These are phyloP conservation scores for Diaporthe destruens DNA, from an alignment of 2,329 filamentous ascomycete genomes.

Conservation along the genomic window DNA sequence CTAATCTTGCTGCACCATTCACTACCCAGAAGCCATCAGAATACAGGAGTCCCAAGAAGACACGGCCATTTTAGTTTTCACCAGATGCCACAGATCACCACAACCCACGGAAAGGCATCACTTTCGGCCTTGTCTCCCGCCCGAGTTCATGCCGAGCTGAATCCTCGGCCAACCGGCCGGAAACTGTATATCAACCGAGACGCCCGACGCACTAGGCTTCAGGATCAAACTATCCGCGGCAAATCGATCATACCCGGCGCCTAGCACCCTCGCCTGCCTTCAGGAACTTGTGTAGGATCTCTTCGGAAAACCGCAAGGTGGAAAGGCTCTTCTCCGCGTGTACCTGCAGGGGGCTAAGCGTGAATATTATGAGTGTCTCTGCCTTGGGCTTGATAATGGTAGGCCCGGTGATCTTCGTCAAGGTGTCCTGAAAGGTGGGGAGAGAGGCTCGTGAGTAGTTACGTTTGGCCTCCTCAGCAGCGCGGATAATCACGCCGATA, in stretches of 20 bases:
- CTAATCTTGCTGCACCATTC: no score
- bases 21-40: no score
- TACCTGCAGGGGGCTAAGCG: neutral
- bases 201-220: no score
- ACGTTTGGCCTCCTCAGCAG: constrained; percentile 1
- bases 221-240: no score
- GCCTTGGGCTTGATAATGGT: neutral
- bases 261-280: neutral
- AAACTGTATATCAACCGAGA: no score
- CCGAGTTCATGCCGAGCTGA: no score
- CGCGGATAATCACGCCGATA: neutral
- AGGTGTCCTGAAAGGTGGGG: neutral
- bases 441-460: neutral
- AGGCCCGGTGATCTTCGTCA: neutral
- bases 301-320: neutral
- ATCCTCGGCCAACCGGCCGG: no score
- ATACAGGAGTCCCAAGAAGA: no score
- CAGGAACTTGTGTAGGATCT: neutral
- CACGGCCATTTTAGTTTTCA: no score
- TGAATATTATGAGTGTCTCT: constrained; percentile 1
- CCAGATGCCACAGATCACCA: no score
- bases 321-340: neutral
- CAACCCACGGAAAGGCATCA: no score
- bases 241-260: neutral
- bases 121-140: no score